Base-by-base conservation (phyloP, 2,329 filamentous ascomycete species). In the Elsinoe fawcettii region DNA sequence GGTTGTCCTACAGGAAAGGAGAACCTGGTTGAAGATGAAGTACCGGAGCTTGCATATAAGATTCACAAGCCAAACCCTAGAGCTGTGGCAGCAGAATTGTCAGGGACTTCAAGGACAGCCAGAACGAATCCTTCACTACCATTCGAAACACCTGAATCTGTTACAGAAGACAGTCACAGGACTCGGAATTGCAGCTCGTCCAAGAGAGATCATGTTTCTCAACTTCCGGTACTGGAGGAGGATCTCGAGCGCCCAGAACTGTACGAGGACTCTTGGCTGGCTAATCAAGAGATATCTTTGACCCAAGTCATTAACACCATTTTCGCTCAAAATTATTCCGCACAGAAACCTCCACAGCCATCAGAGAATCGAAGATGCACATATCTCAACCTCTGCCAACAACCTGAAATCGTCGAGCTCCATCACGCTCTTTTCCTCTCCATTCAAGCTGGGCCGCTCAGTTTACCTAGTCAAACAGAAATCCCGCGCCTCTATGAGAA, bases 261-360 rank as follows among this genome's bases (percentile, higher is more conserved):
- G 61, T 84, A 84, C 65, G 81, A 85, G 63, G 81, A 84, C 46
- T 74, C 78, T 57, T 85, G 82, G 82, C 76, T 85, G 36, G 74
- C 72, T 11, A 78, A 84, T 60, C 82, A 85, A 64, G 82, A 85
- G 64, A 71, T 79, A 20, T 77, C 80, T 36, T 77, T 85, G 44
- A 80, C 80, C 0, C 81, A 84, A 64, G 70, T 85, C 5, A 66
- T 81, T 47, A 86, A 85, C 65, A 71, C 72, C 12, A 69, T 84
- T 49, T 81, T 83, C 62, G 67, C 75, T 34, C 66, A 72, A 3
- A 67, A 70, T 0, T 67, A 70, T 14, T 67, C 22, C 57, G 63
- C n/a, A 59, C 65, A 47, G 7, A 9, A 16, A 36, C 12, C 51
- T 55, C 12, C 27, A 18, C 11, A 30, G 3, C 32, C 37, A 8